phyloP scores from a whole-genome alignment of 75 land plant species.

The Sequoiadendron giganteum region DNA sequence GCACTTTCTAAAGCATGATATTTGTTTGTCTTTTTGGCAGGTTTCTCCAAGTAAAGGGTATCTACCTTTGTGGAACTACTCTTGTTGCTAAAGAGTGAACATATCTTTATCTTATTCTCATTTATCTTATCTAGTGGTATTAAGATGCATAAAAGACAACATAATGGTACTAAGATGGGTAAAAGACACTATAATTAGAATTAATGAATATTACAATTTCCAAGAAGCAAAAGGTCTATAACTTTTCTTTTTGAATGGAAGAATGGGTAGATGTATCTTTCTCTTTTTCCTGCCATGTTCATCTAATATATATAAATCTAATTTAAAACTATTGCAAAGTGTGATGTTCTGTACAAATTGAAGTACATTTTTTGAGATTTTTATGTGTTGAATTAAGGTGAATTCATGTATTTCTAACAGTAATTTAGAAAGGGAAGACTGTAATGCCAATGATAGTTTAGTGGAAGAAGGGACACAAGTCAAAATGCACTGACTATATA shows the following conservation, averaged over 20 bases:
- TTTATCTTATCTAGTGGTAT: background rate
- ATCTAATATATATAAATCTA: background rate
- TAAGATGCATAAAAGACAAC: background rate
- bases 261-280: background rate
- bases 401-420: background rate
- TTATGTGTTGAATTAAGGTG: background rate
- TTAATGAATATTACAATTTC: background rate
- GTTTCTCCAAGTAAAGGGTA: slow-evolving; percentile 17
- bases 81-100: slow-evolving; percentile 1
- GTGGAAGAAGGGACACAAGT: background rate
- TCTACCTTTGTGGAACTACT: background rate
- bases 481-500: background rate
- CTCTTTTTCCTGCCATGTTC: background rate
- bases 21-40: slow-evolving; percentile 1
- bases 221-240: background rate
- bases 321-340: background rate
- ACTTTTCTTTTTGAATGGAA: background rate
- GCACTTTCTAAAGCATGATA: background rate
- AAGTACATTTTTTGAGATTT: background rate
- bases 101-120: background rate
- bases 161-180: background rate
- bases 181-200: background rate
- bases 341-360: background rate
- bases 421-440: background rate
- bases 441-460: background rate